Base-by-base conservation (phyloP, 257 asterid genomes). In the Solanum megistacrolobum region DNA sequence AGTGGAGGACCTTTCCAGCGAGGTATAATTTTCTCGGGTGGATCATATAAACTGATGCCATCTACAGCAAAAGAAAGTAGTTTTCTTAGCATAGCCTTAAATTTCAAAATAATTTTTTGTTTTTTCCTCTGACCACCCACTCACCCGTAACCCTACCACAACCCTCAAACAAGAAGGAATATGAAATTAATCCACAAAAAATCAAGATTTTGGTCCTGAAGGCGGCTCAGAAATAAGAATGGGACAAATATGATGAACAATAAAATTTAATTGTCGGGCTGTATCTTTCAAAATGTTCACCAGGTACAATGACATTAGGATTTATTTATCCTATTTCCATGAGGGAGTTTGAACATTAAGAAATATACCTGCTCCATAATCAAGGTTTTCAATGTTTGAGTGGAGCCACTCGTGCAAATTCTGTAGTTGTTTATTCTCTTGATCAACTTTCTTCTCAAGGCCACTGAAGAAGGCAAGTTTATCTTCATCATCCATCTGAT, bases 331-430 rank as follows among this genome's bases (percentile, higher is more conserved):
- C 38, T 14, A 79, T 79, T 79, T 79, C 39, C 39, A 43, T 1
- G 85, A 79, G 38, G 38, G 25, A 43, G 38, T 78, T 41, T 29
- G 14, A 82, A 5, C 41, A 10, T 48, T 29, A 46, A 46, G 41
- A 14, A 72, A 83, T 46, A 87, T 91, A 97, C 99, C 99, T 94
- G 98, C 93, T 86, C 99, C 99, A 87, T 97, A 97, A 83, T 97
- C 98, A 83, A 97, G 98, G 90, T 97, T 97, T 87, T 97, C 99
- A 88, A 96, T 94, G 92, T 97, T 95, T 8, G 98, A 93, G 89
- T 97, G 99, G 34, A 97, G 85, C 92, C 94, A 97, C 85, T 94
- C 93, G 87, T 97, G 99, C 95, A 97, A 90, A 88, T 91, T 87
- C 90, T 86, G 89, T 89, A 97, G 92, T 92, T 91, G 95, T 65